These are phyloP conservation scores for Cetraspora pellucida DNA, from an alignment of 192 early-diverging fungal genomes.

Conservation along the genomic window DNA sequence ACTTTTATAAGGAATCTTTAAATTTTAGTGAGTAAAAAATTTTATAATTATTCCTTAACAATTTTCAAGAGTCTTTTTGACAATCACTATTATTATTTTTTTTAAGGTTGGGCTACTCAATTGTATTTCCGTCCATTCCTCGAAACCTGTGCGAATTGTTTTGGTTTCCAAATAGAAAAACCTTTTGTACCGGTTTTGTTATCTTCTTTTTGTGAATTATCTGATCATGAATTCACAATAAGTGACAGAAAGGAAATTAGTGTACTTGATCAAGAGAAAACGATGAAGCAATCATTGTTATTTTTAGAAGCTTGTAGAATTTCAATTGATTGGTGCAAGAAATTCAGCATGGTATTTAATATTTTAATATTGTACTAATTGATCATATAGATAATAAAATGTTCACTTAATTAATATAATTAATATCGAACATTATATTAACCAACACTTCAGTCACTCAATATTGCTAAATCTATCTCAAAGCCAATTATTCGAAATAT, in stretches of 20 bases:
- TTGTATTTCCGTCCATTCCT: neutral
- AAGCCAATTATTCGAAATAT: slow-evolving; percentile 7
- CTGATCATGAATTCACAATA: neutral
- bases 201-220: slow-evolving; percentile 17
- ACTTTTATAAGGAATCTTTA: too few species aligned
- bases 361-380: neutral
- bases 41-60: too few species aligned
- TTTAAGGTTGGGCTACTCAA: slow-evolving; percentile 13
- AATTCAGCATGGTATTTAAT: neutral
- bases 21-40: too few species aligned
- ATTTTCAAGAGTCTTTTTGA: too few species aligned
- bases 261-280: neutral
- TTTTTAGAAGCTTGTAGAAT: slow-evolving; percentile 16
- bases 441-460: neutral
- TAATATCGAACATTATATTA: neutral
- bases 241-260: neutral
- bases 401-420: neutral
- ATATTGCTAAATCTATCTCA: neutral
- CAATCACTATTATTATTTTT: neutral
- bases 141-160: neutral
- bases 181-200: neutral
- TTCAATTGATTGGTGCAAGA: slow-evolving; percentile 2
- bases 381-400: neutral
- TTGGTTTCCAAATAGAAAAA: neutral
- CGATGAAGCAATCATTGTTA: neutral